A percentile compares a stretch with the other conserved stretches of the same genome.
phyloP scores from a whole-genome alignment of 1,139 yeast species.

The Yamadazyma diospyri region DNA sequence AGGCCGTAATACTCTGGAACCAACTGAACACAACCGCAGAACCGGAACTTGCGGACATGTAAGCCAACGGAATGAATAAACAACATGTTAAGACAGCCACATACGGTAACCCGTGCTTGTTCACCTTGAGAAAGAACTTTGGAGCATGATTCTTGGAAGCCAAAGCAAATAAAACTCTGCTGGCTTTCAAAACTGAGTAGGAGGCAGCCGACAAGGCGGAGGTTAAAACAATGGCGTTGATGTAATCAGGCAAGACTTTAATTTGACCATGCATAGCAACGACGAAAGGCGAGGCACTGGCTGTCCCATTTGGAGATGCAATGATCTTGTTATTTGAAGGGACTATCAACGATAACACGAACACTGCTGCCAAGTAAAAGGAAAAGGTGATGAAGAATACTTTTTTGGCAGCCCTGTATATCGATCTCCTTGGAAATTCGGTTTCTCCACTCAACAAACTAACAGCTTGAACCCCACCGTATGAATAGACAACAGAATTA shows the following conservation, averaged over 20 bases:
- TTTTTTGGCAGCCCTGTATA: slow-evolving; percentile 72
- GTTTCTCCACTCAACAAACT: slow-evolving; percentile 86
- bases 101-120: slow-evolving; percentile 35
- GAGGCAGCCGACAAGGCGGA: slow-evolving; percentile 54
- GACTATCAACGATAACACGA: slow-evolving; percentile 44
- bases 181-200: slow-evolving; percentile 50
- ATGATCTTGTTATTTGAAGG: slow-evolving; percentile 35
- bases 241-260: slow-evolving; percentile 41
- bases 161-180: slow-evolving; percentile 50
- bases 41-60: slow-evolving; percentile 27
- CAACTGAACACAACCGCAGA: slow-evolving; percentile 41
- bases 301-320: slow-evolving; percentile 24
- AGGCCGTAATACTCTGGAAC: slow-evolving; percentile 38
- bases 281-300: slow-evolving; percentile 40
- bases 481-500: slow-evolving; percentile 76
- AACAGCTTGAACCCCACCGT: slow-evolving; percentile 53
- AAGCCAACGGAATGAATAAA: slow-evolving; percentile 60
- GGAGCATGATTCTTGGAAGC: slow-evolving; percentile 40
- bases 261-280: slow-evolving; percentile 40
- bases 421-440: slow-evolving; percentile 57
- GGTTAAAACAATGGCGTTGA: slow-evolving; percentile 49
- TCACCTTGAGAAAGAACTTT: slow-evolving; percentile 29
- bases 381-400: slow-evolving; percentile 67
- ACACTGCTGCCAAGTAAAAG: slow-evolving; percentile 48
- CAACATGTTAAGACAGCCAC: slow-evolving; percentile 34